Percentiles rank a stretch among this genome's conserved stretches.
Conservation (phyloP, 2,329 filamentous ascomycete genomes). For the Metarhizium robertsii region DNA sequence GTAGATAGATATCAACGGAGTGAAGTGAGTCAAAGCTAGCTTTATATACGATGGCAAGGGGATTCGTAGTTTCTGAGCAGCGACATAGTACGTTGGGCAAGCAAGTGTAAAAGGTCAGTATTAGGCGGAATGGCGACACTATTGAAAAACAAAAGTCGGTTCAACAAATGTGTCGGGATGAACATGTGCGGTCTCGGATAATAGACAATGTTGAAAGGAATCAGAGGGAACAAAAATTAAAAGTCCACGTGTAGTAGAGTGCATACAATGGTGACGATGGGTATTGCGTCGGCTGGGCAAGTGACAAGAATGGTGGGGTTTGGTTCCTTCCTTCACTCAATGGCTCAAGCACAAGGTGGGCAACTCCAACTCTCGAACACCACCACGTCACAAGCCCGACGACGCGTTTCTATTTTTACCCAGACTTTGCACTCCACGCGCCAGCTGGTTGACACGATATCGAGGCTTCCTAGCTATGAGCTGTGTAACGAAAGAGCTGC, state of each 20-base stretch:
- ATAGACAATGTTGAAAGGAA: not conserved
- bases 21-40: not conserved
- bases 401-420: not conserved
- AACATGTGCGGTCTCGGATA: not conserved
- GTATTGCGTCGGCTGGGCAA: not conserved
- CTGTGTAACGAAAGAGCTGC: not conserved
- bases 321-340: not conserved
- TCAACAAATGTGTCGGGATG: not conserved
- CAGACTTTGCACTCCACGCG: not conserved
- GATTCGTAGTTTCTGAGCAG: not conserved
- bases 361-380: too few relatives aligned
- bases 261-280: not conserved
- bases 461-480: not conserved
- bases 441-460: not conserved
- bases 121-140: not conserved
- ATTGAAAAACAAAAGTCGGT: not conserved
- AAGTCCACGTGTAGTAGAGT: not conserved
- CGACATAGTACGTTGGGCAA: conserved; percentile 5
- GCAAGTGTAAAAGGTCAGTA: not conserved
- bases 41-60: not conserved
- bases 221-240: not conserved
- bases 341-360: too few relatives aligned
- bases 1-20: conserved; percentile 40
- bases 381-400: not conserved
- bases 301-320: not conserved